Percentiles rank a stretch among this genome's conserved stretches.
Evolutionary conservation across 1,139 yeast genomes (phyloP).

Genomic region (Suhomyces bokatorum): DNA sequence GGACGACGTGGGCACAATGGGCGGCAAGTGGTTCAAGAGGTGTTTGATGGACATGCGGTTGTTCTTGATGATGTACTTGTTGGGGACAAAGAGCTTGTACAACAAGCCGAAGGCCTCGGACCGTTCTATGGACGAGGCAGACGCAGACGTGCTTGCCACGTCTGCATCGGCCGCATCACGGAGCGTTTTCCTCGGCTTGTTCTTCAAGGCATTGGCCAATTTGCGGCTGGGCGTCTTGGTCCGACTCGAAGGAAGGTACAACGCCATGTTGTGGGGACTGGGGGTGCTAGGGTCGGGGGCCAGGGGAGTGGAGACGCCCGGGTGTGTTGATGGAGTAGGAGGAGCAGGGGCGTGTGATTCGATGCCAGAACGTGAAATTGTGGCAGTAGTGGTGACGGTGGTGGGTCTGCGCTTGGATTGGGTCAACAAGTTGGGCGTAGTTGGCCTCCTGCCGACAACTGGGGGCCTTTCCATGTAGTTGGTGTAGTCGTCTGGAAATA

Average conservation of each 20-base stretch:
- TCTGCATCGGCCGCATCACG: slow-evolving; percentile 1
- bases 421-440: slow-evolving; percentile 7
- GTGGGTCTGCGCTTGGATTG: slow-evolving; percentile 11
- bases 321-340: background rate
- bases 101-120: slow-evolving; percentile 36
- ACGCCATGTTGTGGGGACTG: slow-evolving; percentile 1
- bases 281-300: slow-evolving; percentile 5
- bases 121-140: background rate
- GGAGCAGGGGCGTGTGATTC: background rate
- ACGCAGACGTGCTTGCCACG: background rate
- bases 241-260: slow-evolving; percentile 1
- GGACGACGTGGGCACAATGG: slow-evolving; percentile 20
- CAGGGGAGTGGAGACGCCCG: background rate
- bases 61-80: slow-evolving; percentile 29
- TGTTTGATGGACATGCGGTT: slow-evolving; percentile 29
- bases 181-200: slow-evolving; percentile 8
- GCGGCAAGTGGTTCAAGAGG: slow-evolving; percentile 32
- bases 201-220: slow-evolving; percentile 6
- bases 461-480: background rate
- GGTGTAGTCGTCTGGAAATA: too few relatives aligned
- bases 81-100: slow-evolving; percentile 37
- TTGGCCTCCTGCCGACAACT: slow-evolving; percentile 4
- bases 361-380: slow-evolving; percentile 8
- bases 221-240: slow-evolving; percentile 1
- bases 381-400: slow-evolving; percentile 13